Evolutionary conservation across 2,329 filamentous ascomycete genomes (phyloP).

Genomic region (Alternaria consortialis): DNA sequence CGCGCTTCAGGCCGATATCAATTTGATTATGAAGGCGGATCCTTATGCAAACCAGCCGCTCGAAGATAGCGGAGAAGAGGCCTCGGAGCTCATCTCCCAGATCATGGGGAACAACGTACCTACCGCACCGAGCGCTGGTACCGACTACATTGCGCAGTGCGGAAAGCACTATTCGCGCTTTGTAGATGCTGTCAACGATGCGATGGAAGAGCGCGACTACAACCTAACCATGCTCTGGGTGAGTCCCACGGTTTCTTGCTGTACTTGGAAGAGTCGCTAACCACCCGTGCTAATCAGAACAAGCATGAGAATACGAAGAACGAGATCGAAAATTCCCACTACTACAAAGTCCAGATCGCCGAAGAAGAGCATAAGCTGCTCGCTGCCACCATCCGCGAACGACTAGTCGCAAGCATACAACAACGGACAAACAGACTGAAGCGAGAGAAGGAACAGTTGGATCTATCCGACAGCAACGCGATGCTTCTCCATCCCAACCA

Average conservation of each 20-base stretch:
- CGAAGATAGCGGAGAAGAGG: conserved; percentile 70
- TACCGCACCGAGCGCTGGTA: conserved; percentile 65
- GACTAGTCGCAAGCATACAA: conserved; percentile 66
- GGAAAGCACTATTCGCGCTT: conserved; percentile 88
- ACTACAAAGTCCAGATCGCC: conserved; percentile 68
- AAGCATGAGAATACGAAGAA: conserved; percentile 65
- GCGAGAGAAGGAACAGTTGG: conserved; percentile 72
- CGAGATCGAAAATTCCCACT: conserved; percentile 64
- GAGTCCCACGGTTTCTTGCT: conserved; percentile 42
- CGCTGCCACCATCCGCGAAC: conserved; percentile 67
- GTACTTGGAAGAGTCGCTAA: conserved; percentile 23
- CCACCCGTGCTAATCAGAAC: conserved; percentile 54
- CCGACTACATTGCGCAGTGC: conserved; percentile 71
- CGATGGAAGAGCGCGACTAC: conserved; percentile 86
- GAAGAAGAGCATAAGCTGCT: conserved; percentile 70
- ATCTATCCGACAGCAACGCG: conserved; percentile 72
- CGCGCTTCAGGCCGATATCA: conserved; percentile 90
- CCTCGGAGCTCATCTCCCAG: conserved; percentile 66
- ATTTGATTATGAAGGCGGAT: conserved; percentile 83
- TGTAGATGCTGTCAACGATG: conserved; percentile 84
- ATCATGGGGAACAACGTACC: conserved; percentile 54
- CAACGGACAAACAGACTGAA: conserved; percentile 66
- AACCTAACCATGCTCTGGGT: conserved; percentile 84
- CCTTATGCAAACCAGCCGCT: conserved; percentile 78
- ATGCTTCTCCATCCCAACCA: conserved; percentile 71